Base-by-base conservation (phyloP, 805 yeast genomes). In the Vanderwaltozyma verrucispora region DNA sequence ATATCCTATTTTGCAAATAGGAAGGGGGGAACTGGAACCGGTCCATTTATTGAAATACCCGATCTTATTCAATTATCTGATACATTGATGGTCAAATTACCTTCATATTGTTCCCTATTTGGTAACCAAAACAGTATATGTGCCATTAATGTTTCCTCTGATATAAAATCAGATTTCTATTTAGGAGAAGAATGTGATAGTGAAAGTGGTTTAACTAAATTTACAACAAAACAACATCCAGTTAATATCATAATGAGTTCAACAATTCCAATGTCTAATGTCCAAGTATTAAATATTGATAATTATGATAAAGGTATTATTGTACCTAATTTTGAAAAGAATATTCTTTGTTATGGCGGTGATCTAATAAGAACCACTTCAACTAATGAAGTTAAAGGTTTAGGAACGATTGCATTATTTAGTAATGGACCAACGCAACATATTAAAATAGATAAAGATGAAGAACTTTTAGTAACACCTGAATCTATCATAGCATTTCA, bases 391-490 rank as follows among this genome's bases (percentile, higher is more conserved):
- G n/a, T 54, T 3, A 43, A 37, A 11, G 61, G 56, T 1, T 40
- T 44, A n/a, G 59, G 62, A 1, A 45, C 54, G 13, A 25, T 61
- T 13, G 55, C 60, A 13, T 37, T 62, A 9, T 50, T 44, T n/a
- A 63, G 64, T 2, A 29, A 46, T 11, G 56, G 56, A 1, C 60
- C 62, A 5, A 41, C 56, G 12, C 54, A 53, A 35, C 47, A 54
- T 17, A 35, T 61, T 17, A 28, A 31, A 2, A 37, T 60, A 23
- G 45, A 42, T 1, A 32, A 43, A 10, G 47, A 39, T 19, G 65
- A 60, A 21, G 26, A 43, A 2, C 43, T 55, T 23, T 38, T 54
- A 23, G 44, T 51, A n/a, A 46, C 54, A 26, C 40, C 44, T 6
- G 47, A 43, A 17, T 37, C 53, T 7, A 29, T 56, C 20, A 30